Evolutionary conservation across 2,329 filamentous ascomycete species (phyloP).

Genomic region (Microsporum canis): DNA sequence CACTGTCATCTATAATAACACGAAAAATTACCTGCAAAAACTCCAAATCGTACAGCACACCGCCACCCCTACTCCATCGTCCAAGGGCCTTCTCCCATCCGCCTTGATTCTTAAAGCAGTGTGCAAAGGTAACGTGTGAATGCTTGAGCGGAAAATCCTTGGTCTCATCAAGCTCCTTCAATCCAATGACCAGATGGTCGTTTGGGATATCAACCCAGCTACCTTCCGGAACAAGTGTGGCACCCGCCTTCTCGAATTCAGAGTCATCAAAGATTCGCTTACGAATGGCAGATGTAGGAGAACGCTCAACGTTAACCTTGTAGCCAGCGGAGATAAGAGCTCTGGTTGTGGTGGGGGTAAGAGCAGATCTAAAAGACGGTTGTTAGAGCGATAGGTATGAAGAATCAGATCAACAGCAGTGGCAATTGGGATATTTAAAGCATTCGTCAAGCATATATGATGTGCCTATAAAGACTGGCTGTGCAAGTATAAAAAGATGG

Average conservation of each 20-base stretch:
- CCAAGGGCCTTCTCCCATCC: slow-evolving; percentile 18
- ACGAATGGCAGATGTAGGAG: slow-evolving; percentile 17
- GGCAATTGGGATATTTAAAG: background rate
- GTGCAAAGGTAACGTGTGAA: slow-evolving; percentile 18
- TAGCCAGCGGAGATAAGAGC: slow-evolving; percentile 33
- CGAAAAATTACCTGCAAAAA: slow-evolving; percentile 15
- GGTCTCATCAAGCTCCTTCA: slow-evolving; percentile 18
- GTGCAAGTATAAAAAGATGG: background rate
- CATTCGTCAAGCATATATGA: background rate
- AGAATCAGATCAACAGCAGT: background rate
- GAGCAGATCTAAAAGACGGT: slow-evolving; percentile 12
- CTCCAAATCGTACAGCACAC: slow-evolving; percentile 18
- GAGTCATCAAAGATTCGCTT: slow-evolving; percentile 29
- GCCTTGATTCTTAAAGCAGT: slow-evolving; percentile 19
- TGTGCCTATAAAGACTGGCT: background rate
- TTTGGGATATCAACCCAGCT: slow-evolving; percentile 30
- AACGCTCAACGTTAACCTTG: slow-evolving; percentile 30
- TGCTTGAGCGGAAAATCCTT: slow-evolving; percentile 17
- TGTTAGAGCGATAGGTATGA: background rate
- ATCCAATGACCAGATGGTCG: slow-evolving; percentile 17
- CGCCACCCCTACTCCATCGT: slow-evolving; percentile 17
- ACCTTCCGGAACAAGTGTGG: slow-evolving; percentile 29
- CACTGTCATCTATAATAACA: background rate
- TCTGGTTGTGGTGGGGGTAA: slow-evolving; percentile 28
- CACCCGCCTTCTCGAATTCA: slow-evolving; percentile 32